Evolutionary conservation across 1,284 basidiomycete genomes (phyloP), one percentile per base, ranked within the genome.

Genomic region (Cutaneotrichosporon cavernicola): DNA sequence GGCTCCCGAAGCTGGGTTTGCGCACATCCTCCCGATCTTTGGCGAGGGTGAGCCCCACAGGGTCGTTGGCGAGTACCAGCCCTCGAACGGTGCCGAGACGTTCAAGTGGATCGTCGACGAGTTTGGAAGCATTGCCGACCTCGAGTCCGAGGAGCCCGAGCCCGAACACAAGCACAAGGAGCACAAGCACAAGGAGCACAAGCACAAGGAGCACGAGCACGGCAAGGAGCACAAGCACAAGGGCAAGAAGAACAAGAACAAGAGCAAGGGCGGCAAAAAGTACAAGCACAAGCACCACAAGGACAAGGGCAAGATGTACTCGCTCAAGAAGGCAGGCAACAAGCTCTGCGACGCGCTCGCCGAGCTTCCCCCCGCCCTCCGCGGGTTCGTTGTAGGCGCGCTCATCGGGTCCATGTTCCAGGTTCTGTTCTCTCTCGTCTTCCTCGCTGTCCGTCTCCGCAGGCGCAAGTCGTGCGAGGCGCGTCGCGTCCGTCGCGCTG

Each of bases 381-480:
- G 63, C 16, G 59, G 46, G 6, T 38, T 53, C 38, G 30, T 62
- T n/a, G n/a, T 60, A 9, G 52, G 50, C 34, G 55, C 51, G 16
- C 53, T 63, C 30, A 13, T 61, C 62, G 65, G 58, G n/a, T 31
- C 46, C 38, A 43, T 49, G 9, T 30, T 62, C 57, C 36, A 59
- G 46, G 52, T 49, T 36, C 5, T 60, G 22, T 49, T 57, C 36
- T 26, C 34, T 13, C 57, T 56, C 22, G 36, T n/a, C 31, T 56
- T 55, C 51, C 55, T 63, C 38, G 34, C 51, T 31, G n/a, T 51
- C 52, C 65, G 58, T 30, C 58, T 62, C 49, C 60, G 52, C 58
- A 31, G 36, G 31, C 32, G 56, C 43, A 14, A 30, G n/a, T 30
- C 50, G 9, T 55, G 50, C 49, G 60, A 52, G 40, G 34, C 34